These are phyloP conservation scores for apple (Malus domestica) DNA, from an alignment of 306 rosid genomes.

Conservation along the genomic window ASM211411v1 NC_041802.1:26146501-26147000, in stretches of 20 bases:
- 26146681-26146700: constrained; percentile 82
- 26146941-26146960: constrained; percentile 66
- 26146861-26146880: constrained; percentile 68
- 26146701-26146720: constrained; percentile 94
- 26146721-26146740: constrained; percentile 67
- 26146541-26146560: not conserved
- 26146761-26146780: not conserved
- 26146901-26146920: constrained; percentile 77
- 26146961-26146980: constrained; percentile 22
- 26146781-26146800: not conserved
- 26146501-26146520: not conserved
- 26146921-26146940: constrained; percentile 79
- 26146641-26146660: constrained; percentile 71
- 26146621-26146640: not conserved
- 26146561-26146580: not conserved
- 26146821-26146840: not conserved
- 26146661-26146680: constrained; percentile 69
- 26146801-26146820: not conserved
- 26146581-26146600: not conserved
- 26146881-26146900: constrained; percentile 63
- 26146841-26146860: constrained; percentile 64
- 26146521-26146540: not conserved
- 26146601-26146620: not conserved
- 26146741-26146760: constrained; percentile 59
- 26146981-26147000: constrained; percentile 32